Conservation (phyloP, 176 grass and related monocot species). For the Bromus sterilis region DNA sequence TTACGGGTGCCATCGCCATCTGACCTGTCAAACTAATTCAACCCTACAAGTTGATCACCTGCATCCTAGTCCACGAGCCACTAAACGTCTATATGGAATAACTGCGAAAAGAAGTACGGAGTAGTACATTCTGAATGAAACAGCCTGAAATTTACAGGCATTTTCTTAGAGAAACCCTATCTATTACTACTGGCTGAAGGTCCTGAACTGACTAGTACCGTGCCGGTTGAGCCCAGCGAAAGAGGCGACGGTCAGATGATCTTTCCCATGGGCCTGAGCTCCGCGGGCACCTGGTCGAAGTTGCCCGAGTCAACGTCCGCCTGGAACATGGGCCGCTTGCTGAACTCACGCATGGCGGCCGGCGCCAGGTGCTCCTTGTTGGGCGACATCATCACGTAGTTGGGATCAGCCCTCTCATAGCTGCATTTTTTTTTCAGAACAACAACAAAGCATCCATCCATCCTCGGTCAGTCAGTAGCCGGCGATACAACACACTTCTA, state of each 20-base stretch:
- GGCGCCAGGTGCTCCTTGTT: constrained; percentile 83
- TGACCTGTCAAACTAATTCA: too few species aligned
- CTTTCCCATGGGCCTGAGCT: constrained; percentile 69
- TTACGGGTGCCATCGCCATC: too few species aligned
- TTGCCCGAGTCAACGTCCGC: constrained; percentile 71
- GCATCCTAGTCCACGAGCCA: too few species aligned
- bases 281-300: constrained; percentile 69
- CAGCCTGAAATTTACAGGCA: neutral
- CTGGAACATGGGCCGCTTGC: constrained; percentile 80
- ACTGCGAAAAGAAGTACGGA: too few species aligned
- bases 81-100: neutral
- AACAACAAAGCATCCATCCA: neutral
- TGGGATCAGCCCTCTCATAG: constrained; percentile 83
- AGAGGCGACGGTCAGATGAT: constrained; percentile 45
- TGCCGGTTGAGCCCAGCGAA: neutral
- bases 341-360: constrained; percentile 34
- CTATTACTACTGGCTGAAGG: neutral
- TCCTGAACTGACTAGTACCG: neutral
- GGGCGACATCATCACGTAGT: constrained; percentile 95
- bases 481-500: neutral
- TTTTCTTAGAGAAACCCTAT: too few species aligned
- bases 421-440: constrained; percentile 34
- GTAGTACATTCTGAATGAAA: neutral
- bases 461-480: neutral
- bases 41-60: too few species aligned